These are phyloP conservation scores for Tillandsia fasciculata DNA, from an alignment of 176 grass and related monocot genomes.

Conservation along the genomic window DNA sequence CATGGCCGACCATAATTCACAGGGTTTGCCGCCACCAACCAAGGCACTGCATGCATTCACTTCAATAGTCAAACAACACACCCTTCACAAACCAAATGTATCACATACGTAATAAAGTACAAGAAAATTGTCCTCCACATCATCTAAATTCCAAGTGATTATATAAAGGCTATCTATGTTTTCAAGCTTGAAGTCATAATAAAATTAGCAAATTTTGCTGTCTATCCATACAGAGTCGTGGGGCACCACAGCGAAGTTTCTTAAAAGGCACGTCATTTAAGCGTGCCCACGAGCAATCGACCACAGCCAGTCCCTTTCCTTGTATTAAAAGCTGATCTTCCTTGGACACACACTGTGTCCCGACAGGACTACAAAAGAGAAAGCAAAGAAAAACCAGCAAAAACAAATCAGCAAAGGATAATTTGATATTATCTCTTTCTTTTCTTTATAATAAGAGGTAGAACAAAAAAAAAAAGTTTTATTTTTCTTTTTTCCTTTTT, in stretches of 20 bases:
- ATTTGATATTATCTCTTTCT: too few species aligned
- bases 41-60: constrained; percentile 58
- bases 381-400: constrained; percentile 9
- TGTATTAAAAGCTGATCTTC: constrained; percentile 67
- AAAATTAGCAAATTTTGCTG: background rate
- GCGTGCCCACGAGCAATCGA: constrained; percentile 97
- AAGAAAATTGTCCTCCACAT: background rate
- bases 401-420: too few species aligned
- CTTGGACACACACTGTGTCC: constrained; percentile 85
- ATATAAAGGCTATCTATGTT: background rate
- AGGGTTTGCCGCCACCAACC: constrained; percentile 98
- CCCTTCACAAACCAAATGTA: background rate
- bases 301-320: constrained; percentile 86
- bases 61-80: background rate
- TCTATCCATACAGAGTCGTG: constrained; percentile 66
- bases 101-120: background rate
- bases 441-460: too few species aligned
- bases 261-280: constrained; percentile 88
- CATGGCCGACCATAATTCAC: constrained; percentile 97
- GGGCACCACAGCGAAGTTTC: constrained; percentile 89
- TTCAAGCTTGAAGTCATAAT: background rate
- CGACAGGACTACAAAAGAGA: constrained; percentile 63
- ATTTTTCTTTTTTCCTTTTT: too few species aligned
- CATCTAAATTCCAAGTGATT: background rate
- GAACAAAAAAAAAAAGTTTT: too few species aligned